Evolutionary conservation across 2,329 filamentous ascomycete species (phyloP).

Genomic region (Stachybotrys echinatus): DNA sequence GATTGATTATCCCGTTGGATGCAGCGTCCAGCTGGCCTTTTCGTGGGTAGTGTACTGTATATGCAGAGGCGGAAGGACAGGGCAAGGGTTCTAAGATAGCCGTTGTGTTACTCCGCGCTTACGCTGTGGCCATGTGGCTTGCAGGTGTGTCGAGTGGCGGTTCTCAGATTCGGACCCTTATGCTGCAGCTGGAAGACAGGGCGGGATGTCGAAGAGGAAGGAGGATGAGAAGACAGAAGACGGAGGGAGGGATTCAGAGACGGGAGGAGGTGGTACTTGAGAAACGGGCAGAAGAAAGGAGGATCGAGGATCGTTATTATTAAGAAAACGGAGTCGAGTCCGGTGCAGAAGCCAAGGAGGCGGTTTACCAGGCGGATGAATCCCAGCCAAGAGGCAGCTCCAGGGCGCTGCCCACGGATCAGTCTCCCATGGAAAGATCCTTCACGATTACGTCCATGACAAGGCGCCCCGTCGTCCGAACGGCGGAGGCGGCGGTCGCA

Average conservation of each 20-base stretch:
- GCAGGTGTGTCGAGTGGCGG: not conserved
- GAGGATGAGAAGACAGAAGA: not conserved
- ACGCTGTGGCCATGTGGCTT: not conserved
- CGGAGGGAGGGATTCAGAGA: not conserved
- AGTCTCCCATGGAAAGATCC: not conserved
- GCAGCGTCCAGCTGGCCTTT: not conserved
- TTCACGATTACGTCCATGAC: not conserved
- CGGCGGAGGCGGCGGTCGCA: not conserved
- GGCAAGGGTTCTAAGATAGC: not conserved
- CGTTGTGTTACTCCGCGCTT: not conserved
- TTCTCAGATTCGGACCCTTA: not conserved
- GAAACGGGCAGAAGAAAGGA: too few species aligned
- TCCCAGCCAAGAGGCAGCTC: not conserved
- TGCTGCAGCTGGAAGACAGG: not conserved
- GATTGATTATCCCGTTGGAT: not conserved
- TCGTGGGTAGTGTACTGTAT: too few species aligned
- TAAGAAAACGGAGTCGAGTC: not conserved
- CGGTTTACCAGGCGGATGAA: not conserved
- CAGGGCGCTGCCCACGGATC: too few species aligned
- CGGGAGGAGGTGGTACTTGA: not conserved
- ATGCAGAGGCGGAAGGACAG: not conserved
- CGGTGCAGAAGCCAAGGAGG: not conserved
- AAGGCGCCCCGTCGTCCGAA: not conserved
- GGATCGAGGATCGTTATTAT: not conserved
- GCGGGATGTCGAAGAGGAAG: not conserved